A percentile compares a stretch with the other conserved stretches of the same genome.
These are phyloP conservation scores for Penicillium bialowiezense DNA, from an alignment of 495 filamentous ascomycete species.

Conservation along the genomic window DNA sequence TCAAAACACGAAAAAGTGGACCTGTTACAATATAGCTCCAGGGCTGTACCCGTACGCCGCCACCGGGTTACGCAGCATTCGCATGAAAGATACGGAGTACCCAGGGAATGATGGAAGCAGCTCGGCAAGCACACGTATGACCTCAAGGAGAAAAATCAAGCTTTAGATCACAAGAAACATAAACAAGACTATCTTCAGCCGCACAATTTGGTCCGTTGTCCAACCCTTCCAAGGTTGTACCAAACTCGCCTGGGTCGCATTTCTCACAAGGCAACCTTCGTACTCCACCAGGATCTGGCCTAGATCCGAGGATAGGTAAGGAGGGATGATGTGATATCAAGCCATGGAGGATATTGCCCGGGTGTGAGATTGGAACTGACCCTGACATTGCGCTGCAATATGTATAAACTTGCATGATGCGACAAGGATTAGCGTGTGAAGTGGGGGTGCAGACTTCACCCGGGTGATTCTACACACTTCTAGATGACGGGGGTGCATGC, in stretches of 20 bases:
- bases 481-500: too few relatives aligned
- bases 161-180: neutral
- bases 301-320: neutral
- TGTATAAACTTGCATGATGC: neutral
- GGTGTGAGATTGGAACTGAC: neutral
- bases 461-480: constrained; percentile 3
- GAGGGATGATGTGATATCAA: constrained; percentile 2
- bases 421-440: neutral
- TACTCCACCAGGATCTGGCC: neutral
- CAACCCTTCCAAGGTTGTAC: neutral
- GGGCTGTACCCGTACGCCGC: too few relatives aligned
- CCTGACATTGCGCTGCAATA: neutral
- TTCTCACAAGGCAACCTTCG: constrained; percentile 5
- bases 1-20: too few relatives aligned
- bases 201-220: neutral
- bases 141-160: too few relatives aligned
- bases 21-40: too few relatives aligned
- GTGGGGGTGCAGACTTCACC: constrained; percentile 4
- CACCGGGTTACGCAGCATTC: too few relatives aligned
- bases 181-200: neutral
- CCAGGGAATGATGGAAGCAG: too few relatives aligned
- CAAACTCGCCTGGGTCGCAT: neutral
- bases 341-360: neutral
- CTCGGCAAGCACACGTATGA: too few relatives aligned
- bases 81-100: too few relatives aligned